Evolutionary conservation across 768 basidiomycete genomes (phyloP).

Genomic region (Roridomyces roridus): DNA sequence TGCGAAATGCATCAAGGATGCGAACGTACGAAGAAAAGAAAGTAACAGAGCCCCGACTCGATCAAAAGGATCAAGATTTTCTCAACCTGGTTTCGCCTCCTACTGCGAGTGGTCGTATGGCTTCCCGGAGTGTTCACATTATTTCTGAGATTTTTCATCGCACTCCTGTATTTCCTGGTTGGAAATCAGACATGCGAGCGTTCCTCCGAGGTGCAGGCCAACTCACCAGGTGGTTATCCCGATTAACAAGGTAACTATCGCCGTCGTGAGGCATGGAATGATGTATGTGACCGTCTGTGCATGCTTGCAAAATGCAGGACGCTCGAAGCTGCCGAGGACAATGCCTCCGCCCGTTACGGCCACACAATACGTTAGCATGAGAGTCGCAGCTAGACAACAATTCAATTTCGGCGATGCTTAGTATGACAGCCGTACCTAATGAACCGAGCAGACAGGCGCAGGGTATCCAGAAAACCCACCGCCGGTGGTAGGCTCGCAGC

Average conservation of each 20-base stretch:
- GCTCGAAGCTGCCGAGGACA: constrained; percentile 11
- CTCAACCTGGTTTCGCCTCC: not conserved
- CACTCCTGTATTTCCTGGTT: not conserved
- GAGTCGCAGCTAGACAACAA: constrained; percentile 7
- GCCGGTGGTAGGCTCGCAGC: no score
- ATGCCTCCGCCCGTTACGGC: constrained; percentile 9
- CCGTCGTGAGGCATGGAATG: constrained; percentile 9
- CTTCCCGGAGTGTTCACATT: not conserved
- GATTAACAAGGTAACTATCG: constrained; percentile 8
- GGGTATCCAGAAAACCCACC: no score
- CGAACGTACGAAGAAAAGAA: constrained; percentile 16
- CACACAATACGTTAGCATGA: constrained; percentile 21
- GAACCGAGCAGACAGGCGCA: no score
- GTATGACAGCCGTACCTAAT: no score
- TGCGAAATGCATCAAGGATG: no score
- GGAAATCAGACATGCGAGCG: not conserved
- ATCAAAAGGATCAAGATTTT: constrained; percentile 7
- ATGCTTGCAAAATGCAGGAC: constrained; percentile 13
- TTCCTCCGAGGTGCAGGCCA: not conserved
- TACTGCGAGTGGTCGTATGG: not conserved
- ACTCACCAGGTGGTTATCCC: constrained; percentile 6
- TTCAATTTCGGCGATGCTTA: no score
- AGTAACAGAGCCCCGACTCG: constrained; percentile 15
- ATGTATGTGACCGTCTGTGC: constrained; percentile 7
- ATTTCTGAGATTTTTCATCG: not conserved